Evolutionary conservation across 2,329 filamentous ascomycete species (phyloP), one percentile per base, ranked within the genome.

Genomic region (Penicillium sclerotigenum): DNA sequence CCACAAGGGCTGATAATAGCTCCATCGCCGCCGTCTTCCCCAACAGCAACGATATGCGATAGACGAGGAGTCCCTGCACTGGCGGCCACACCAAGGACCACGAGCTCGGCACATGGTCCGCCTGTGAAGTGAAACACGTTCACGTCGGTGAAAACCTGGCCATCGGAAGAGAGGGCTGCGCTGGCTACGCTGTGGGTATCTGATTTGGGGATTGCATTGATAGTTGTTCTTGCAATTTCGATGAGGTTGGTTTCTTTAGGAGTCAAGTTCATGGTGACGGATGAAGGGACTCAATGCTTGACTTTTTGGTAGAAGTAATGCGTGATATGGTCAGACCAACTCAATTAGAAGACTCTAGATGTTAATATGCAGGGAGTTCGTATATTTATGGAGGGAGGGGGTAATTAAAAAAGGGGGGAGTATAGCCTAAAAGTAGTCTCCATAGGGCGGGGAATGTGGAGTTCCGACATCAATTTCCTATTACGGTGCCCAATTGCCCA

Each of bases 31-130:
- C 59, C 54, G 13, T 63, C 56, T 43, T 66, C 65, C 11, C 47
- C 65, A 11, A 68, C 54, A 0, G 65, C 64, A 26, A 69, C 68
- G 20, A 69, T 66, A 47, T 65, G 59, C 4, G 61, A 68, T 20
- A 70, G 52, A 28, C 56, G 50, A 24, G 47, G 36, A 5, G 52
- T 57, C 9, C 61, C 65, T 2, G 64, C 66, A 1, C 59, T 60
- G 0, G 67, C 67, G 1, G 66, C 68, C 18, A 57, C 58, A 7
- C 68, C 68, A 22, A 70, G 54, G 11, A 65, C 64, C 18, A 69
- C 68, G 11, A 69, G 61, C 40, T 69, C 66, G 10, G 68, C 68
- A 53, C 67, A 70, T 20, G 67, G 68, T 2, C 68, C 66, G n/a
- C 67, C 66, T 0, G 62, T 69, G 37, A 67, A 67, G 31, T 66